phyloP scores from a whole-genome alignment of 202 grass and related monocot species.

The Panicum virgatum region DNA sequence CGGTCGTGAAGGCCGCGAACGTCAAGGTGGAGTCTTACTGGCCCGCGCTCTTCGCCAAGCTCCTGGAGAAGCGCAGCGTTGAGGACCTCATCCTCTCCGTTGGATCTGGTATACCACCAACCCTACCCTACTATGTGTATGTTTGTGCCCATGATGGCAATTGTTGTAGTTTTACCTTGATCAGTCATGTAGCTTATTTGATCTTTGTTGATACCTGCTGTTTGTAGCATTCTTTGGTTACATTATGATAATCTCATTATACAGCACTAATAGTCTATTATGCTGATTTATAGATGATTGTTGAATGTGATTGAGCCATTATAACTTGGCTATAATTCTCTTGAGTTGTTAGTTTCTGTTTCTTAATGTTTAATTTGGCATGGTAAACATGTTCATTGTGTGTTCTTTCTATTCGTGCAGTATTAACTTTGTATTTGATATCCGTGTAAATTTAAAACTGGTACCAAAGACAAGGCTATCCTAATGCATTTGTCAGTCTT shows the following conservation, averaged over 20 bases:
- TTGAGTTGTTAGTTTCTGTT: too few species aligned
- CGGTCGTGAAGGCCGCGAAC: constrained; percentile 70
- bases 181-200: accelerated
- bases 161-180: not conserved
- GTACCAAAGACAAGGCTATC: too few species aligned
- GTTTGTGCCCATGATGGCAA: not conserved
- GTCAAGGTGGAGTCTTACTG: constrained; percentile 71
- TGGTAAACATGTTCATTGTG: too few species aligned
- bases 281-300: not conserved
- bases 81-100: constrained; percentile 70
- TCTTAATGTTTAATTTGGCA: too few species aligned
- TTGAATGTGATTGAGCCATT: too few species aligned
- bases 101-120: constrained; percentile 65
- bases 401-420: too few species aligned
- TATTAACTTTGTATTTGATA: too few species aligned
- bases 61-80: constrained; percentile 60
- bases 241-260: too few species aligned
- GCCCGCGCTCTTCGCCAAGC: constrained; percentile 75
- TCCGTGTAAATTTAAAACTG: too few species aligned
- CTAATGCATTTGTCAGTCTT: too few species aligned
- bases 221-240: too few species aligned
- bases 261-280: too few species aligned
- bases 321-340: not conserved
- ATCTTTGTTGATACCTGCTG: not conserved
- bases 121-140: not conserved